A percentile compares a stretch with the other conserved stretches of the same genome.
Conservation (phyloP, 306 rosid species). For the Carpinus fangiana region DNA sequence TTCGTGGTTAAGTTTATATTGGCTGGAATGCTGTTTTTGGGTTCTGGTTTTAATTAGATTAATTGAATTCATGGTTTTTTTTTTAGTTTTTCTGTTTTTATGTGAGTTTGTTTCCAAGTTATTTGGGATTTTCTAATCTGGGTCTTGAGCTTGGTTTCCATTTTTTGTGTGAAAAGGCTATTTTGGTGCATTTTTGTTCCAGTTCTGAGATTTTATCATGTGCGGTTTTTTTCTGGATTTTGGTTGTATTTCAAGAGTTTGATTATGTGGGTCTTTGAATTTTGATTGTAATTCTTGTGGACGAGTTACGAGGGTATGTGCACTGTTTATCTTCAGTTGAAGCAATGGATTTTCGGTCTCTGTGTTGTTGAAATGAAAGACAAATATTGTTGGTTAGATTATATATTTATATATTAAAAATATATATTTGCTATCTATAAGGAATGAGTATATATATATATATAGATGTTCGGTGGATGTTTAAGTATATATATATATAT, state of each 20-base stretch:
- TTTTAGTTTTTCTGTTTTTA: too few species aligned
- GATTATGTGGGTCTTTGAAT: background rate
- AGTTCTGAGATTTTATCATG: background rate
- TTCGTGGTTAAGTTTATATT: too few species aligned
- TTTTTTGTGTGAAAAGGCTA: too few species aligned
- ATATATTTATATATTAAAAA: too few species aligned
- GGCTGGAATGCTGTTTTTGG: too few species aligned
- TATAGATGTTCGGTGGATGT: too few species aligned
- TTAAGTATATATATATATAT: too few species aligned
- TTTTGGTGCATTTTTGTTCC: background rate
- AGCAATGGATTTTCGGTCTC: background rate
- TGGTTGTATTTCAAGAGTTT: background rate
- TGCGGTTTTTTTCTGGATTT: background rate
- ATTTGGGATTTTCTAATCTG: conserved; percentile 10
- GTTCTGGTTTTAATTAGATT: too few species aligned
- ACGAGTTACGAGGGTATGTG: background rate
- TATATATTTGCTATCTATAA: too few species aligned
- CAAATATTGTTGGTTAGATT: background rate
- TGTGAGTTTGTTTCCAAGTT: background rate
- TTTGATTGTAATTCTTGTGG: background rate
- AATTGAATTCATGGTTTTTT: too few species aligned
- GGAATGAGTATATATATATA: too few species aligned
- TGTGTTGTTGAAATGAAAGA: background rate
- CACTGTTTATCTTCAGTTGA: background rate
- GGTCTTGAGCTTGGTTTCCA: background rate